Evolutionary conservation across 78 protist genomes (phyloP), one percentile per base, ranked within the genome.

Genomic region (Mantamonas sphyraenae): DNA sequence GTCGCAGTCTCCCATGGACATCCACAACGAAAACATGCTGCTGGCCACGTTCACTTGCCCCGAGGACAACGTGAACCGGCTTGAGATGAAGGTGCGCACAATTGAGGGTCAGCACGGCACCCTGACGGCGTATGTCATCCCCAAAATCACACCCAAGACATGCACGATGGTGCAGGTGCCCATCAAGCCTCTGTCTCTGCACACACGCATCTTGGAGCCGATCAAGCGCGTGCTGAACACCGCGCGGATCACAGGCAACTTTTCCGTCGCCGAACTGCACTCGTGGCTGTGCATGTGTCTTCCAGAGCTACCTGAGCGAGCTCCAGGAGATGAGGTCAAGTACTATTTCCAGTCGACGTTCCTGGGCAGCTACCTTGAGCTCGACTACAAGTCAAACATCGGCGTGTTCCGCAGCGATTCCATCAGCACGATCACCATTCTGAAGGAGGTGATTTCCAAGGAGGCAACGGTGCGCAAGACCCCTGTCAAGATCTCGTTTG

Each of bases 21-120:
- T 22, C 35, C 20, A 39, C 60, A 40, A 59, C 71, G 30, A 26
- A 28, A 14, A 31, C 56, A 16, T 22, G 3, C 39, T 74, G 31
- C 64, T 74, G 5, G 72, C 62, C 3, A 60, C 64, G 26, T 66
- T 39, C 71, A 47, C 73, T 9, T 63, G 70, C 63, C 37, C 33
- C 4, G 79, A 65, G 8, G 14, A 0, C 8, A 31, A n/a, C 10
- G 28, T 50, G 33, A n/a, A n/a, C n/a, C 55, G 79, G 31, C 37
- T 74, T 28, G 40, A 38, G 37, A 0, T 74, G 30, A 24, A 31
- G 8, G 10, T 74, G 26, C 79, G 79, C 64, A 72, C 81, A 19
- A 28, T 24, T 24, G 81, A 77, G 58, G 81, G 81, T 26, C 74
- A 72, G 26, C 56, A 71, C 67, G 81, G 81, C 17, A 1, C 58